Base-by-base conservation (phyloP, 768 basidiomycete species). In the Lactifluus rugatus region DNA sequence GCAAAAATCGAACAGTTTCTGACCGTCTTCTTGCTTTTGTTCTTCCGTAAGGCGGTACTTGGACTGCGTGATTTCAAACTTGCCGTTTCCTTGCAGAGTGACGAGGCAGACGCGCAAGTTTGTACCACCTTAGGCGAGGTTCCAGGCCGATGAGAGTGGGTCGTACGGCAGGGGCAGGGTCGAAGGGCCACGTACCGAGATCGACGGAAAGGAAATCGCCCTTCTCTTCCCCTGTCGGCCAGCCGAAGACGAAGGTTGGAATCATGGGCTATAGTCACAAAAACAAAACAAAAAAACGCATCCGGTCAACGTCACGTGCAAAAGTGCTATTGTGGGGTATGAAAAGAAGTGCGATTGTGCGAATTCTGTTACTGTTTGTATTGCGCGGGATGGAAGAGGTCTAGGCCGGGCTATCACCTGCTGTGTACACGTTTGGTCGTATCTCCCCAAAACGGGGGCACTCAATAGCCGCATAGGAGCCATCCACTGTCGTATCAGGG, bases 101-200 rank as follows among this genome's bases (percentile, higher is more conserved):
- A 99, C 95, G 45, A 96, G 85, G 73, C 96, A 99, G 45, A 97
- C 96, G 45, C 96, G 93, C n/a, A 99, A 80, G 68, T 99, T 98
- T 23, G 95, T 98, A 34, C 94, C 94, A 52, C 90, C 89, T 90
- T 58, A 17, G 23, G 28, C 8, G 31, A 39, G 52, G 7, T 46
- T 13, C 48, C 45, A 28, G 26, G 23, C 14, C 34, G 10, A 23
- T 42, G 25, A 44, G 47, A 6, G 47, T n/a, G 48, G 32, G n/a
- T 34, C 2, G 39, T 44, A 48, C 34, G 34, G 45, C 28, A 31
- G 9, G 28, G 11, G 52, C 51, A 37, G 57, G 36, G 11, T 54
- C 48, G 46, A 31, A 56, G 57, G 11, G 42, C 8, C 14, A 52
- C 50, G 25, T 58, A 87, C 89, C 89, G 36, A 93, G 84, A 71